Conservation (phyloP, 1,139 yeast genomes). For the Blastobotrys capitulatus region DNA sequence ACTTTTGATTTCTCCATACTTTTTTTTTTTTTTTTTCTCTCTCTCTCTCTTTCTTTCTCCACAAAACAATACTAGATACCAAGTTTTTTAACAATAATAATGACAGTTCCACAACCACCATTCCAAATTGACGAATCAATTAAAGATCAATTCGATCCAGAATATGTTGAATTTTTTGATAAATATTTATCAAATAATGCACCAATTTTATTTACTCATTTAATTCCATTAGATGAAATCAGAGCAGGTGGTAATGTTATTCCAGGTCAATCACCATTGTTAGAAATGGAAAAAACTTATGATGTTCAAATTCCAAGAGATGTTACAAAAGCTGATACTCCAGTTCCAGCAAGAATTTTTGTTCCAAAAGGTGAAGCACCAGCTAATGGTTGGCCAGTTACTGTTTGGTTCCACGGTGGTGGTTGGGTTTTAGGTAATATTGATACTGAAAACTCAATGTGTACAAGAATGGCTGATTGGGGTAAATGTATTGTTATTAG, state of each 20-base stretch:
- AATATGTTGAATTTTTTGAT: slow-evolving; percentile 38
- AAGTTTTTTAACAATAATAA: no score
- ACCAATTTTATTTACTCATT: slow-evolving; percentile 40
- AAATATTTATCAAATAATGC: slow-evolving; percentile 30
- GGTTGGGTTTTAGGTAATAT: slow-evolving; percentile 46
- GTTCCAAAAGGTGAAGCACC: slow-evolving; percentile 39
- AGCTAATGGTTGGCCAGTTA: slow-evolving; percentile 41
- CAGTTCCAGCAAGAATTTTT: slow-evolving; percentile 40
- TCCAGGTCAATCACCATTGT: slow-evolving; percentile 40
- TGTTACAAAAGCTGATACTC: slow-evolving; percentile 29
- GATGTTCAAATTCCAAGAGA: slow-evolving; percentile 40
- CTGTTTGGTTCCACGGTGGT: slow-evolving; percentile 48
- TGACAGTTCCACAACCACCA: slow-evolving; percentile 11
- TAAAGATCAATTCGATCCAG: slow-evolving; percentile 35
- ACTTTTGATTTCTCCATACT: no score
- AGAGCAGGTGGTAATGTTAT: slow-evolving; percentile 44
- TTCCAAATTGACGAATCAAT: slow-evolving; percentile 18
- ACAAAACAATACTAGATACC: no score
- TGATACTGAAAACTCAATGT: slow-evolving; percentile 42
- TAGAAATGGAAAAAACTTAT: slow-evolving; percentile 30
- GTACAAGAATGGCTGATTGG: slow-evolving; percentile 39
- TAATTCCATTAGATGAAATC: slow-evolving; percentile 36
- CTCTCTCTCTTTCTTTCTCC: background rate
- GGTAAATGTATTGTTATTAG: slow-evolving; percentile 18
- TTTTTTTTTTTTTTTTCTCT: background rate